A percentile compares a stretch with the other conserved stretches of the same genome.
Conservation (phyloP, 129 eudicot genomes). For the Tagetes patula region DNA sequence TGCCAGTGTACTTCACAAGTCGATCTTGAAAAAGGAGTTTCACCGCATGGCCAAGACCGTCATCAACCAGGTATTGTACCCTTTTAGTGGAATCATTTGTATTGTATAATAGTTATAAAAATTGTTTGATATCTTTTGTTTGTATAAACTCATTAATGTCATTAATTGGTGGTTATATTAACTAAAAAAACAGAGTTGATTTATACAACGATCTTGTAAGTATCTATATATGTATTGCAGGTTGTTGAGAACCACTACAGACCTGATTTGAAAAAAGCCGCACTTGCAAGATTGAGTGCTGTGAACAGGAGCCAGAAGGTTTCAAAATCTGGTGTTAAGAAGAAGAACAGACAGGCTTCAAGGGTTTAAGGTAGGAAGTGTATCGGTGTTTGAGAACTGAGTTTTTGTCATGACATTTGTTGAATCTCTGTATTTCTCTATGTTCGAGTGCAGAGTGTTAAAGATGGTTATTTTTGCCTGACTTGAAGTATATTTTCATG, state of each 20-base stretch:
- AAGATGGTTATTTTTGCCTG: slow-evolving; percentile 16
- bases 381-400: slow-evolving; percentile 19
- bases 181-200: neutral
- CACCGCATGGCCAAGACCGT: slow-evolving; percentile 92
- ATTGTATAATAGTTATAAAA: too few species aligned
- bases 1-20: slow-evolving; percentile 70
- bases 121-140: too few species aligned
- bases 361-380: slow-evolving; percentile 42
- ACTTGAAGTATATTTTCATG: too few species aligned
- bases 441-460: slow-evolving; percentile 15
- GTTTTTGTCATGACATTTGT: neutral
- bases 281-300: slow-evolving; percentile 89
- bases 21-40: slow-evolving; percentile 91
- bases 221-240: slow-evolving; percentile 27
- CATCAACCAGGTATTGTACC: slow-evolving; percentile 67
- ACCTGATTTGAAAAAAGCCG: slow-evolving; percentile 94
- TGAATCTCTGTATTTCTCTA: slow-evolving; percentile 18
- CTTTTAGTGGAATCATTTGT: neutral
- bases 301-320: slow-evolving; percentile 93
- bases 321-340: slow-evolving; percentile 91
- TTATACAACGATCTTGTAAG: neutral
- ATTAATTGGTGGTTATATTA: neutral
- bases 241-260: slow-evolving; percentile 85
- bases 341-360: slow-evolving; percentile 90
- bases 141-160: too few species aligned